These are phyloP conservation scores for Kwoniella shivajii DNA, from an alignment of 1,284 basidiomycete genomes.

Conservation along the genomic window DNA sequence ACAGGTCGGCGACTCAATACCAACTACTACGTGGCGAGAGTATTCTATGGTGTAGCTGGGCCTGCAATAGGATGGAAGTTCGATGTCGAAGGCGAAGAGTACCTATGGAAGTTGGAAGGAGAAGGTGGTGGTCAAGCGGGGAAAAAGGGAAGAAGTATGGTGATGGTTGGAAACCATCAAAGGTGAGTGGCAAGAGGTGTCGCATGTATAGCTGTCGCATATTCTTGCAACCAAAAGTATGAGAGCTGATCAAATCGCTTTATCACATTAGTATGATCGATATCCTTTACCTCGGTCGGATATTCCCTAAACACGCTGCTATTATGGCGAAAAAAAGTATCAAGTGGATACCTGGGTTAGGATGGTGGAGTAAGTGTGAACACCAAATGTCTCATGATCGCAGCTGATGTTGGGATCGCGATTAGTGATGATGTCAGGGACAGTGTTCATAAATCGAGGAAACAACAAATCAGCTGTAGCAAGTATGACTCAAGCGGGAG, in stretches of 20 bases:
- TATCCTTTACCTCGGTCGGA: constrained; percentile 78
- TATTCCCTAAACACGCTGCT: constrained; percentile 80
- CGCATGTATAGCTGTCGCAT: background rate
- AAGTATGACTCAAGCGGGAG: constrained; percentile 78
- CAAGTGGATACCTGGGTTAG: constrained; percentile 79
- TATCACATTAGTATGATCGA: constrained; percentile 68
- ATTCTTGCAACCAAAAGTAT: background rate
- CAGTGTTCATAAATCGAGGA: constrained; percentile 89
- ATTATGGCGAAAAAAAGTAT: constrained; percentile 96
- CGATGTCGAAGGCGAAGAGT: constrained; percentile 81
- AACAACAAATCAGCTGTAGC: constrained; percentile 74
- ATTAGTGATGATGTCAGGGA: constrained; percentile 76
- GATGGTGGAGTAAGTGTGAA: constrained; percentile 68
- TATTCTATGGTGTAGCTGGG: constrained; percentile 75
- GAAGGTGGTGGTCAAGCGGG: constrained; percentile 39
- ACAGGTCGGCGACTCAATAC: constrained; percentile 76
- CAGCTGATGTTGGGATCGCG: background rate
- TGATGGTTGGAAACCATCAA: constrained; percentile 92
- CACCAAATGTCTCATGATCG: background rate
- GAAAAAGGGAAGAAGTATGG: constrained; percentile 50
- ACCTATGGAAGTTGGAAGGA: constrained; percentile 62
- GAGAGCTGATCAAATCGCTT: background rate
- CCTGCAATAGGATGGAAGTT: constrained; percentile 73
- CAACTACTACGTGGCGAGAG: constrained; percentile 80
- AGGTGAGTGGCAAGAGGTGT: constrained; percentile 50